A percentile compares a stretch with the other conserved stretches of the same genome.
phyloP scores from a whole-genome alignment of 306 rosid genomes.

The Oxytropis ochrocephala region DNA sequence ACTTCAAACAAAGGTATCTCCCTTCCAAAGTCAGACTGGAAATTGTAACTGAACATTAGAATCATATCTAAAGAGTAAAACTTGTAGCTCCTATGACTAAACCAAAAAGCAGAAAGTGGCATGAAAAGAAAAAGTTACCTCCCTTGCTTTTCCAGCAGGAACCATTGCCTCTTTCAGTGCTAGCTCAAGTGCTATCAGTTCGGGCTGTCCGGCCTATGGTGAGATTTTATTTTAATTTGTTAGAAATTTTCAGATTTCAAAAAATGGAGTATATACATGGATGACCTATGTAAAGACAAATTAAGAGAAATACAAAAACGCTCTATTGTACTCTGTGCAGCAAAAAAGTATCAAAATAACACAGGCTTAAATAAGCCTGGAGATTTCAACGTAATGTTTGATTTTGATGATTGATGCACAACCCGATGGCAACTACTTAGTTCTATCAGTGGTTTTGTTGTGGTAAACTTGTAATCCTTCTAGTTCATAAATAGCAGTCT shows the following conservation, averaged over 20 bases:
- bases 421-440: neutral
- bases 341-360: neutral
- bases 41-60: constrained; percentile 16
- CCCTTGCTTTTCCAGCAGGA: constrained; percentile 82
- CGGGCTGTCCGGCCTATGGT: constrained; percentile 81
- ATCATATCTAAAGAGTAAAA: constrained; percentile 4
- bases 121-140: constrained; percentile 39
- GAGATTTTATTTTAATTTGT: constrained; percentile 11
- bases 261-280: neutral
- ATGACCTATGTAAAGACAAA: neutral
- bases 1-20: constrained; percentile 85
- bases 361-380: neutral
- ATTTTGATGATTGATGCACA: neutral
- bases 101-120: neutral
- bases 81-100: neutral
- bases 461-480: neutral
- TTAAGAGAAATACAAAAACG: neutral
- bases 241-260: neutral
- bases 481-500: neutral
- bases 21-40: constrained; percentile 83
- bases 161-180: constrained; percentile 79
- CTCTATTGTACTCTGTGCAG: neutral
- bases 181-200: constrained; percentile 83
- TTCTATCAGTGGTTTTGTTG: neutral
- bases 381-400: neutral